Evolutionary conservation across 2,329 filamentous ascomycete species (phyloP).

Genomic region (Ophiostoma sp.): DNA sequence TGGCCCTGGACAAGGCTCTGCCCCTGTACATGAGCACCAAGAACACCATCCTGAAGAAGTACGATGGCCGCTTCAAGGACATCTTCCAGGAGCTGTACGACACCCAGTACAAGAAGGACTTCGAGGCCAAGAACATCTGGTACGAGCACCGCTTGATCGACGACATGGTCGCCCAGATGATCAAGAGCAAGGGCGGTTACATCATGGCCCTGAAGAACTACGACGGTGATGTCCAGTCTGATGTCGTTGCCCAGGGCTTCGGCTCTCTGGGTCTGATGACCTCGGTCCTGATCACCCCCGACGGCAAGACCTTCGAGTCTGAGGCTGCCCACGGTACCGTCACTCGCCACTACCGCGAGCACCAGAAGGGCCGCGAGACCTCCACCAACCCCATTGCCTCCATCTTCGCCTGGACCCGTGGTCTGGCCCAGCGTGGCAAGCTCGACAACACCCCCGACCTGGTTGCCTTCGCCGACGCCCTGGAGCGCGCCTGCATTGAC

Average conservation of each 20-base stretch:
- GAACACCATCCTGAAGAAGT: slow-evolving; percentile 99
- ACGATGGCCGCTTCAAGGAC: slow-evolving; percentile 98
- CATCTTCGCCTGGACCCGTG: slow-evolving; percentile 98
- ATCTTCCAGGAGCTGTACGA: slow-evolving; percentile 99
- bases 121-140: slow-evolving; percentile 93
- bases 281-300: slow-evolving; percentile 92
- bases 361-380: slow-evolving; percentile 96
- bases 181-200: slow-evolving; percentile 96
- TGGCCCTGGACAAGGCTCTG: slow-evolving; percentile 80
- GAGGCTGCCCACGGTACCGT: slow-evolving; percentile 98
- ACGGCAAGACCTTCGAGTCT: slow-evolving; percentile 95
- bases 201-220: slow-evolving; percentile 99
- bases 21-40: slow-evolving; percentile 99
- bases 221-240: slow-evolving; percentile 97
- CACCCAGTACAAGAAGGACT: slow-evolving; percentile 78
- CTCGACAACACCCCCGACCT: slow-evolving; percentile 92
- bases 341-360: slow-evolving; percentile 96
- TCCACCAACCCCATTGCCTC: slow-evolving; percentile 98
- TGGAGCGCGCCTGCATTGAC: slow-evolving; percentile 92
- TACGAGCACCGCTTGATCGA: slow-evolving; percentile 99
- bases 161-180: slow-evolving; percentile 99
- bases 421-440: slow-evolving; percentile 87
- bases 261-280: slow-evolving; percentile 98
- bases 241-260: slow-evolving; percentile 97
- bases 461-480: slow-evolving; percentile 82